phyloP scores from a whole-genome alignment of 192 early-diverging fungal genomes.

The Gonapodya prolifera region DNA sequence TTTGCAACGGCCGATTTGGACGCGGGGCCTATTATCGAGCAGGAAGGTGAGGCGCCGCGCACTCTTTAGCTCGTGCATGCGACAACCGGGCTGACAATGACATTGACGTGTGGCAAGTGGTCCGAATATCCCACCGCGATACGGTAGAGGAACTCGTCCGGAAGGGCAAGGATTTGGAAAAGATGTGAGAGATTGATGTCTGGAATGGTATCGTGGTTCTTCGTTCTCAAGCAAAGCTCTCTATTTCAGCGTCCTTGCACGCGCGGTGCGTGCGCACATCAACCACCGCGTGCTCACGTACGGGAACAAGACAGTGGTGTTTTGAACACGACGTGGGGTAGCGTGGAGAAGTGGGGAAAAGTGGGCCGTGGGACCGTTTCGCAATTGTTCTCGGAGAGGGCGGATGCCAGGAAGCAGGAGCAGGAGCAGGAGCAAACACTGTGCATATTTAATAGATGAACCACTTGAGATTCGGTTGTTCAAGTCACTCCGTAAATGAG shows the following conservation, averaged over 20 bases:
- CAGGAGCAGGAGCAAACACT: no score
- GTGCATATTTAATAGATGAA: no score
- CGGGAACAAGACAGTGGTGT: slow-evolving; percentile 12
- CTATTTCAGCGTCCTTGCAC: slow-evolving; percentile 1
- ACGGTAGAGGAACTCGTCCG: slow-evolving; percentile 7
- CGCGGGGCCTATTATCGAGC: slow-evolving; percentile 10
- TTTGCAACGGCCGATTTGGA: slow-evolving; percentile 8
- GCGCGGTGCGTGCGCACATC: slow-evolving; percentile 6
- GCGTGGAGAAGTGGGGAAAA: no score
- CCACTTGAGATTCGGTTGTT: no score
- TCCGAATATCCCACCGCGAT: slow-evolving; percentile 5
- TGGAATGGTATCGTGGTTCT: not conserved
- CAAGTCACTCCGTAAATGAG: no score
- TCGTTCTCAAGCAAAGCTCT: not conserved
- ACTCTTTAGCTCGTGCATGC: no score
- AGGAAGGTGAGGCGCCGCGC: no score
- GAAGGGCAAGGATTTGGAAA: slow-evolving; percentile 5
- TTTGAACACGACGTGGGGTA: not conserved
- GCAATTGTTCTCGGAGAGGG: no score
- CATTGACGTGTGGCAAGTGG: no score
- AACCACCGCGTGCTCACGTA: slow-evolving; percentile 7
- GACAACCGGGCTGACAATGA: no score
- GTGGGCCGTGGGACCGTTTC: no score
- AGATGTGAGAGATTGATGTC: not conserved
- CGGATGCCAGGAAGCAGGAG: no score